A percentile compares a stretch with the other conserved stretches of the same genome.
Evolutionary conservation across 805 yeast genomes (phyloP).

Genomic region (Candida stauntonica): DNA sequence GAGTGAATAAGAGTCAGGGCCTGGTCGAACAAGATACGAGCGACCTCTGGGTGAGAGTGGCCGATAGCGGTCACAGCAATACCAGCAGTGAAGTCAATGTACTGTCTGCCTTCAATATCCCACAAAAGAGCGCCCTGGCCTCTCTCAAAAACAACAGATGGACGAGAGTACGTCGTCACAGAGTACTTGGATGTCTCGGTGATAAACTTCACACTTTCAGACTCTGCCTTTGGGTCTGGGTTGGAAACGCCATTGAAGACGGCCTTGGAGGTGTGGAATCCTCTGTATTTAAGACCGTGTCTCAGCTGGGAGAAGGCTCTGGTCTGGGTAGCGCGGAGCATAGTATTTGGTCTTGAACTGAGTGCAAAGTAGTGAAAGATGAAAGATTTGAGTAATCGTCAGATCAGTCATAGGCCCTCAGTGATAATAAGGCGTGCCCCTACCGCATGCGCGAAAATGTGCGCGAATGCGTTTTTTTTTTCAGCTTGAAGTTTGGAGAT

Average conservation of each 20-base stretch:
- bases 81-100: constrained; percentile 91
- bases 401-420: too few relatives aligned
- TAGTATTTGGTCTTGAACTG: too few relatives aligned
- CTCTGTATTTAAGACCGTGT: too few relatives aligned
- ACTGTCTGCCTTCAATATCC: constrained; percentile 75
- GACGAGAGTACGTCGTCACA: constrained; percentile 79
- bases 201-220: constrained; percentile 36
- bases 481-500: too few relatives aligned
- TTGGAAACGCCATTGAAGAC: constrained; percentile 6
- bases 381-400: too few relatives aligned
- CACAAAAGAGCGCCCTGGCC: constrained; percentile 80
- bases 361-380: too few relatives aligned
- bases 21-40: constrained; percentile 70
- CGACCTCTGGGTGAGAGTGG: constrained; percentile 72
- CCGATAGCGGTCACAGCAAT: constrained; percentile 97
- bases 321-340: too few relatives aligned
- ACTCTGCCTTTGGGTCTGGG: constrained; percentile 14
- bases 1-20: constrained; percentile 70
- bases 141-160: constrained; percentile 67
- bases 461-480: too few relatives aligned
- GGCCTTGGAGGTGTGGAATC: constrained; percentile 4
- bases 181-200: constrained; percentile 36
- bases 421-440: too few relatives aligned
- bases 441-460: too few relatives aligned
- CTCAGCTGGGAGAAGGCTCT: neutral